Percentiles rank a stretch among this genome's conserved stretches.
These are phyloP conservation scores for Fusarium sp. DNA, from an alignment of 2,329 filamentous ascomycete genomes.

Conservation along the genomic window DNA sequence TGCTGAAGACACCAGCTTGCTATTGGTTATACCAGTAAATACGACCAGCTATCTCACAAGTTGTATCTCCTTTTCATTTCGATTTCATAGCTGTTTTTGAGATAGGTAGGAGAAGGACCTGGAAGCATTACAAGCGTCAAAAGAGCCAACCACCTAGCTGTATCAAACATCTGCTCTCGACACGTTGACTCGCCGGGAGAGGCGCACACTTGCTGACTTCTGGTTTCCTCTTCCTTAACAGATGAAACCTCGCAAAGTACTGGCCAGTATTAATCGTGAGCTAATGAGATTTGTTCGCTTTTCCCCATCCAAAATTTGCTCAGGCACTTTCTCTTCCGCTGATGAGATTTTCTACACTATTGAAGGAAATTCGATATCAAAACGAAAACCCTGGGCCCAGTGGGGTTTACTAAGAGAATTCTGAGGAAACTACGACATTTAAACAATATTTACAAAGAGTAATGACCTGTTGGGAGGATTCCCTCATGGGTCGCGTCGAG, in stretches of 20 bases:
- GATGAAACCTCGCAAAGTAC: background rate
- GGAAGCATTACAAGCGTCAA: fast-evolving
- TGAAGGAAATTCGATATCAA: background rate
- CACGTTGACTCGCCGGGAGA: background rate
- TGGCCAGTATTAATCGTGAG: background rate
- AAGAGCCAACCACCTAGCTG: background rate
- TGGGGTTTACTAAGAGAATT: background rate
- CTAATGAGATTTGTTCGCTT: background rate
- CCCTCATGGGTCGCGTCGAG: background rate
- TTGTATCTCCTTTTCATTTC: background rate
- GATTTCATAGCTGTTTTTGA: background rate
- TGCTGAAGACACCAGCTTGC: background rate
- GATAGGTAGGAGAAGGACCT: too few relatives aligned
- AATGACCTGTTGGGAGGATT: background rate
- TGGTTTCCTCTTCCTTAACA: background rate
- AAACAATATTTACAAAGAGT: background rate
- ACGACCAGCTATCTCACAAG: background rate
- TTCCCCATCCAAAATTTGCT: fast-evolving
- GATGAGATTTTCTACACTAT: background rate
- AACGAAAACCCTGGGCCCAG: background rate
- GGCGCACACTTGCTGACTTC: background rate
- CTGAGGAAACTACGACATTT: background rate
- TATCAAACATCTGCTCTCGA: background rate
- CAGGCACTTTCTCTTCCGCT: background rate
- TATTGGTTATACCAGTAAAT: background rate